Percentiles rank a stretch among this genome's conserved stretches.
Evolutionary conservation across 75 land plant species (phyloP).

Genomic region (Picea glauca): DNA sequence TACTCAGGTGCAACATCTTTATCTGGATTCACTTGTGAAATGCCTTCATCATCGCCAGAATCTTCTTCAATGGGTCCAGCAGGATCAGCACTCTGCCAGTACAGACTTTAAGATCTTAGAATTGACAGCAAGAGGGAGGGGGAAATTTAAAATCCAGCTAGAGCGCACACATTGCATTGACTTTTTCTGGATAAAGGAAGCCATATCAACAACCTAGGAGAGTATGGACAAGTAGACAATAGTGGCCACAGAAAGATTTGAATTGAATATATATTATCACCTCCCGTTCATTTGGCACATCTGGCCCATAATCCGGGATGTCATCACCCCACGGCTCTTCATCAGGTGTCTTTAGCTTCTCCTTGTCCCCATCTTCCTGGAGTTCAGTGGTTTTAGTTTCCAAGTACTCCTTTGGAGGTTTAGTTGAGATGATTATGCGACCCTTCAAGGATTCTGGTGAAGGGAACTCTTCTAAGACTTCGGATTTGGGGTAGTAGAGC

Average conservation of each 20-base stretch:
- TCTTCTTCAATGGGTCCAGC: constrained; percentile 7
- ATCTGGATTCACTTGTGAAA: neutral
- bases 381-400: constrained; percentile 22
- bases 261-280: neutral
- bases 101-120: constrained; percentile 2
- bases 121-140: neutral
- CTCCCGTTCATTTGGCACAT: neutral
- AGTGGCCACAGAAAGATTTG: neutral
- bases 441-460: constrained; percentile 80
- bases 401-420: constrained; percentile 88
- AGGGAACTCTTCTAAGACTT: constrained; percentile 61
- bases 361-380: constrained; percentile 5
- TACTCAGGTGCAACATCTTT: constrained; percentile 43
- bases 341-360: constrained; percentile 13
- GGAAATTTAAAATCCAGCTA: too few relatives aligned
- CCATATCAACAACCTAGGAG: neutral
- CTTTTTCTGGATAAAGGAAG: neutral
- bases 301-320: constrained; percentile 5
- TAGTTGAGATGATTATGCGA: constrained; percentile 74
- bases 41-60: constrained; percentile 21
- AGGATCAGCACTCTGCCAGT: constrained; percentile 6
- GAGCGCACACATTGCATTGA: neutral
- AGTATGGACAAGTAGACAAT: neutral
- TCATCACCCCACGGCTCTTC: constrained; percentile 33
- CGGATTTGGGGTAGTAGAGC: constrained; percentile 40